phyloP scores from a whole-genome alignment of 345 rosid genomes.

The Murraya paniculata region DNA sequence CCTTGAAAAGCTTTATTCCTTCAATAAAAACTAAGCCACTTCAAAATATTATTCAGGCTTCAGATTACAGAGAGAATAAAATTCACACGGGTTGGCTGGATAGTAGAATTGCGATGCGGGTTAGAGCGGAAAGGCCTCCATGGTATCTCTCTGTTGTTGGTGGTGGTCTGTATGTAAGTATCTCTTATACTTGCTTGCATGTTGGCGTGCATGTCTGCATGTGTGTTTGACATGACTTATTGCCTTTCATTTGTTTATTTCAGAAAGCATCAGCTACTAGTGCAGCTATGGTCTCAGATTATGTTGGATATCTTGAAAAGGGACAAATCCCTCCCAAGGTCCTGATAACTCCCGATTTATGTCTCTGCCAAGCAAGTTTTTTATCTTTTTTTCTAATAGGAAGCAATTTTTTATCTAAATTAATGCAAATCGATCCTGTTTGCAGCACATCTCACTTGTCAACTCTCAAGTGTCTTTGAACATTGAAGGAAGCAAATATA shows the following conservation, averaged over 20 bases:
- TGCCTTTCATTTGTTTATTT: constrained; percentile 19
- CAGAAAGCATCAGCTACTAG: constrained; percentile 98
- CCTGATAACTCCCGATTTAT: constrained; percentile 6
- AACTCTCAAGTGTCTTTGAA: constrained; percentile 94
- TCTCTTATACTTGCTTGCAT: not conserved
- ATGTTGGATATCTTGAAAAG: constrained; percentile 95
- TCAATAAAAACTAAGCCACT: constrained; percentile 18
- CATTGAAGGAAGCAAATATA: constrained; percentile 99
- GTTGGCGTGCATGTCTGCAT: not conserved
- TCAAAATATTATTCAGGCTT: constrained; percentile 57
- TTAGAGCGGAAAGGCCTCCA: constrained; percentile 98
- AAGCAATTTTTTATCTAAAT: constrained; percentile 16
- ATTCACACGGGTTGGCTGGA: constrained; percentile 99
- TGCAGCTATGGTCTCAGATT: constrained; percentile 96
- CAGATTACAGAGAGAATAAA: constrained; percentile 92
- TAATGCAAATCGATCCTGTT: constrained; percentile 18
- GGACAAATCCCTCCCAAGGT: constrained; percentile 99
- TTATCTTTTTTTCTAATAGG: constrained; percentile 13
- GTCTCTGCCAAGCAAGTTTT: constrained; percentile 7
- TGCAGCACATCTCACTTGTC: constrained; percentile 96
- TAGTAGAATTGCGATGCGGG: constrained; percentile 99
- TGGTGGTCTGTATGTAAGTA: constrained; percentile 90
- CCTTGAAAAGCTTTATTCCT: not conserved
- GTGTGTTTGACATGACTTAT: not conserved
- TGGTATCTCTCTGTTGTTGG: constrained; percentile 99